A percentile compares a stretch with the other conserved stretches of the same genome.
Evolutionary conservation across 2,329 filamentous ascomycete species (phyloP).

Genomic region (Beauveria pseudobassiana): DNA sequence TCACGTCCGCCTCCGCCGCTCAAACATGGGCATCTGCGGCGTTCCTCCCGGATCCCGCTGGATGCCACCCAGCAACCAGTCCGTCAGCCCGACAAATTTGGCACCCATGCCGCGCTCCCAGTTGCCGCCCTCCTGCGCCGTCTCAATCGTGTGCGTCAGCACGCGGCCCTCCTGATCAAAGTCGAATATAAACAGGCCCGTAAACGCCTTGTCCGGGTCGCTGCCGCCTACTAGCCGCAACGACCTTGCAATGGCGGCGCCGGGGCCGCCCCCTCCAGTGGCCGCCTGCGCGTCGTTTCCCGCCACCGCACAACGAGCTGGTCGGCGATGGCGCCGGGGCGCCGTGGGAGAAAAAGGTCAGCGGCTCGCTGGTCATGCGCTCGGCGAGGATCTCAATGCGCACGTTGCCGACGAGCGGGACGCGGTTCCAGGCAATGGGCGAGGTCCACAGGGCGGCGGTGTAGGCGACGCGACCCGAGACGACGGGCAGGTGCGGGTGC

Average conservation of each 20-base stretch:
- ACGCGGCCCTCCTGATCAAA: constrained; percentile 85
- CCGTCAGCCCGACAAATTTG: constrained; percentile 82
- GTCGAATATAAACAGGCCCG: constrained; percentile 88
- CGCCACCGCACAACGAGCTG: constrained; percentile 90
- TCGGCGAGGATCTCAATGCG: constrained; percentile 81
- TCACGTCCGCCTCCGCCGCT: constrained; percentile 21
- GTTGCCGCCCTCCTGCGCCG: constrained; percentile 73
- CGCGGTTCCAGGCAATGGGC: constrained; percentile 88
- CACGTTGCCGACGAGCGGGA: constrained; percentile 87
- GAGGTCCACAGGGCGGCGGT: constrained; percentile 92
- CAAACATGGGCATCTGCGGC: constrained; percentile 30
- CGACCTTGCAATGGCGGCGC: constrained; percentile 36
- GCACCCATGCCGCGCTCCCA: constrained; percentile 77
- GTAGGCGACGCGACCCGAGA: constrained; percentile 84
- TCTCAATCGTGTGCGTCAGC: constrained; percentile 85
- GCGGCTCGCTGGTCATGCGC: constrained; percentile 64
- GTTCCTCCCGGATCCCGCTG: constrained; percentile 37
- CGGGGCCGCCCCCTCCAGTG: background rate
- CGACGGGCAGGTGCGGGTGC: constrained; percentile 83
- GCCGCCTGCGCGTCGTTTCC: constrained; percentile 15
- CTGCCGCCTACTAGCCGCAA: constrained; percentile 25
- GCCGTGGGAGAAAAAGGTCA: constrained; percentile 40
- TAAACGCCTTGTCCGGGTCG: constrained; percentile 68
- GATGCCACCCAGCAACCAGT: constrained; percentile 86
- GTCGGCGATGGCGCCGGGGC: constrained; percentile 56